Base-by-base conservation (phyloP, 2,329 filamentous ascomycete genomes). In the Pseudogymnoascus verrucosus region DNA sequence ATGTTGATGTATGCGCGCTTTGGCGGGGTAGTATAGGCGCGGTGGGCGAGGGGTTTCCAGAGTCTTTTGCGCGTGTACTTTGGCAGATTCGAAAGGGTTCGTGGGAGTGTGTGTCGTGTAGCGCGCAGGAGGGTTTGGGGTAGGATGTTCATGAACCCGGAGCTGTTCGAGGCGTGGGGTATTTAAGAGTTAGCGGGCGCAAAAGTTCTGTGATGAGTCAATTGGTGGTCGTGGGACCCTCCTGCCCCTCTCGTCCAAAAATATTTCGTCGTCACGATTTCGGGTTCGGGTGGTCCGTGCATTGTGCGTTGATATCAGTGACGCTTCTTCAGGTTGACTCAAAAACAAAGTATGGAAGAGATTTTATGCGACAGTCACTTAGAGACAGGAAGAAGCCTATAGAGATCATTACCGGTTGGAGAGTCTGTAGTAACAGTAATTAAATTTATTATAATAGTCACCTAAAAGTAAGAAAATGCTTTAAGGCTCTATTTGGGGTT, bases 231-330 rank as follows among this genome's bases (percentile, higher is more conserved):
- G 23, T 54, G 44, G 23, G 44, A 54, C 44, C 44, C 44, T 54
- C 44, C 23, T 54, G 44, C 44, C 23, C 44, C 44, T 54, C 44
- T 54, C 44, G 44, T 26, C 44, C 44, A 54, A 54, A 54, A 54
- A 54, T 54, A 54, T 54, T 54, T 31, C 44, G 44, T 51, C 44
- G 44, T 54, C 44, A 54, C 44, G 44, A 28, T 54, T 54, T 54
- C 6, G 44, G 44, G 44, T 16, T 54, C 6, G 14, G 4, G 44
- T 54, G 44, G 44, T 54, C 44, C 23, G 44, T 54, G 44, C 44
- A 7, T 28, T 54, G 23, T n/a, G 14, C 21, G 42, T 47, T 26
- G 21, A 47, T 47, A 26, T 47, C 42, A 47, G 12, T 4, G 21
- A 14, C 19, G 11, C 5, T 28, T 11, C 40, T 44, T 44, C 10